Evolutionary conservation across 257 asterid species (phyloP).

Genomic region (Przewalskia tangutica): DNA sequence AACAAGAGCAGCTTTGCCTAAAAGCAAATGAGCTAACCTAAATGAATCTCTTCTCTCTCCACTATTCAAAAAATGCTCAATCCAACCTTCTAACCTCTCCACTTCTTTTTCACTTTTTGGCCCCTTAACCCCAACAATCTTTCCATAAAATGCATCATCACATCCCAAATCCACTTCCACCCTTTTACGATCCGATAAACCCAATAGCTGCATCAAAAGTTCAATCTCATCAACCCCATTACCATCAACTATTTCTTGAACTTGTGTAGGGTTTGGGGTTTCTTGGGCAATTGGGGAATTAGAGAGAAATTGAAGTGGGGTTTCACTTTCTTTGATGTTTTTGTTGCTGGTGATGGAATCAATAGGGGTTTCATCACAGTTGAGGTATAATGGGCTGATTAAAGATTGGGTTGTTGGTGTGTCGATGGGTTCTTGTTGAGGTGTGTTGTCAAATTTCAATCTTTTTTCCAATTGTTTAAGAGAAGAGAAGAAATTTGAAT

Average conservation of each 20-base stretch:
- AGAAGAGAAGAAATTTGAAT: constrained; percentile 45
- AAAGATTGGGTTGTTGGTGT: constrained; percentile 26
- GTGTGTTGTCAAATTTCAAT: constrained; percentile 31
- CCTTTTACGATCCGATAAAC: constrained; percentile 17
- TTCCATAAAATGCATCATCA: constrained; percentile 42
- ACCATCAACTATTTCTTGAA: not conserved
- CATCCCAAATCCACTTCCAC: constrained; percentile 15
- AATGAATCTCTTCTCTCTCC: constrained; percentile 34
- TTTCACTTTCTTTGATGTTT: constrained; percentile 38
- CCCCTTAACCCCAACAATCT: constrained; percentile 48
- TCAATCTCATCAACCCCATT: constrained; percentile 28
- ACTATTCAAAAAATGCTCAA: constrained; percentile 29
- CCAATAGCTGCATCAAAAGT: constrained; percentile 38
- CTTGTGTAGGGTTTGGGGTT: constrained; percentile 3
- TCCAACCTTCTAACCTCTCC: constrained; percentile 48
- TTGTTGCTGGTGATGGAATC: constrained; percentile 12
- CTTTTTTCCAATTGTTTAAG: constrained; percentile 52
- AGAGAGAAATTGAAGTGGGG: constrained; percentile 35
- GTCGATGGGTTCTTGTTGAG: not conserved
- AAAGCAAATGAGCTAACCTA: constrained; percentile 48
- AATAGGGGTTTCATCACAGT: constrained; percentile 8
- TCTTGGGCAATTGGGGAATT: constrained; percentile 21
- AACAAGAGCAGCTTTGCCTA: constrained; percentile 43
- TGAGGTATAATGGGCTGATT: constrained; percentile 42
- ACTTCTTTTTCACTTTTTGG: constrained; percentile 38